These are phyloP conservation scores for Rutidosis leptorrhynchoides DNA, from an alignment of 129 eudicot species.

Conservation along the genomic window DNA sequence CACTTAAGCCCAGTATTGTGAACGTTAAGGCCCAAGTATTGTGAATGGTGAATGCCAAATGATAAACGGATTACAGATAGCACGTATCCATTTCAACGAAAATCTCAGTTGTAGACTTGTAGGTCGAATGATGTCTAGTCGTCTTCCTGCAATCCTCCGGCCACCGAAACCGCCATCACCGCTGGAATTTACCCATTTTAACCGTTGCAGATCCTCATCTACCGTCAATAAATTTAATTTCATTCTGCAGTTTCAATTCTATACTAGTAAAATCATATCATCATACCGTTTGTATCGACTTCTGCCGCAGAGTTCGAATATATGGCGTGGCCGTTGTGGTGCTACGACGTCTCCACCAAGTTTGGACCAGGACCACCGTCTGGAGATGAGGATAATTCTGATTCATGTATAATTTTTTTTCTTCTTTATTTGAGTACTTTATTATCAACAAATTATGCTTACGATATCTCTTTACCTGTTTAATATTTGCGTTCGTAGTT, in stretches of 20 bases:
- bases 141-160: conserved; percentile 27
- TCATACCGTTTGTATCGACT: conserved; percentile 11
- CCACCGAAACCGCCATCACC: conserved; percentile 30
- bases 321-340: conserved; percentile 26
- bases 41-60: not conserved
- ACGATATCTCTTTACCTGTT: not conserved
- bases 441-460: not conserved
- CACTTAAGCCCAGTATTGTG: too few relatives aligned
- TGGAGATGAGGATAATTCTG: conserved; percentile 23
- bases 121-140: conserved; percentile 25
- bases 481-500: conserved; percentile 8
- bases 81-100: not conserved
- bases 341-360: too few relatives aligned
- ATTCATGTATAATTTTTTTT: conserved; percentile 13
- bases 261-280: not conserved
- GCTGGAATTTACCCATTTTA: conserved; percentile 8
- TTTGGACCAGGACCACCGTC: conserved; percentile 32
- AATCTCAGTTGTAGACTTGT: not conserved
- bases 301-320: conserved; percentile 7
- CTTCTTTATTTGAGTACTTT: not conserved
- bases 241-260: conserved; percentile 9
- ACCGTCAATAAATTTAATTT: not conserved
- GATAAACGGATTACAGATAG: too few relatives aligned
- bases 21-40: not conserved
- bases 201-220: not conserved